A percentile compares a stretch with the other conserved stretches of the same genome.
phyloP scores from a whole-genome alignment of 2,329 filamentous ascomycete species.

The Penicillium sp. region DNA sequence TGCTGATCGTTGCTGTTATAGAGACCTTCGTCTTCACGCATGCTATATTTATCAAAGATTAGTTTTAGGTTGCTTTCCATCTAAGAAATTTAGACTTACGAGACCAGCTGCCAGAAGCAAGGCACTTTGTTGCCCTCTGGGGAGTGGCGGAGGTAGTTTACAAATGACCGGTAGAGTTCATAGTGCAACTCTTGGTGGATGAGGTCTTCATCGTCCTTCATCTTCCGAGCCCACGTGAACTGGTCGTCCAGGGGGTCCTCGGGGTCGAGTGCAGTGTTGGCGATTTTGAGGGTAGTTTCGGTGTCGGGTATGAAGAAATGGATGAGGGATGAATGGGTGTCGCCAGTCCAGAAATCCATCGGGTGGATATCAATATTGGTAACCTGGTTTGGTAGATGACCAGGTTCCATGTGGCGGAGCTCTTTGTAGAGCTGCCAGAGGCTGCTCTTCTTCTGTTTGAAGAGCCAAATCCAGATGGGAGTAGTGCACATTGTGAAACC shows the following conservation, averaged over 20 bases:
- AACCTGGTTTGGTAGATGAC: background rate
- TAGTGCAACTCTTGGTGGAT: background rate
- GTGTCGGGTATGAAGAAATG: background rate
- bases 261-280: background rate
- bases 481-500: background rate
- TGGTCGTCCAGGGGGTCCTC: background rate
- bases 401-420: background rate
- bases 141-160: slow-evolving; percentile 1
- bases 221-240: background rate
- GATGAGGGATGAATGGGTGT: background rate
- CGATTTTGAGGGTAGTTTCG: background rate
- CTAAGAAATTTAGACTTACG: background rate
- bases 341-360: background rate
- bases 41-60: background rate
- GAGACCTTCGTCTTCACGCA: background rate
- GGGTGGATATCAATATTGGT: background rate
- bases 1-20: slow-evolving; percentile 3
- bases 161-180: background rate
- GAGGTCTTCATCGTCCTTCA: background rate
- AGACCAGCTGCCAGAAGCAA: background rate
- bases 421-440: background rate
- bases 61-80: background rate
- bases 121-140: background rate
- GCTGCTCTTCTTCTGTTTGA: background rate
- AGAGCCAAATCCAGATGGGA: background rate